phyloP scores from a whole-genome alignment of 164 flowering plant genomes.

The Vitis amurensis region DNA sequence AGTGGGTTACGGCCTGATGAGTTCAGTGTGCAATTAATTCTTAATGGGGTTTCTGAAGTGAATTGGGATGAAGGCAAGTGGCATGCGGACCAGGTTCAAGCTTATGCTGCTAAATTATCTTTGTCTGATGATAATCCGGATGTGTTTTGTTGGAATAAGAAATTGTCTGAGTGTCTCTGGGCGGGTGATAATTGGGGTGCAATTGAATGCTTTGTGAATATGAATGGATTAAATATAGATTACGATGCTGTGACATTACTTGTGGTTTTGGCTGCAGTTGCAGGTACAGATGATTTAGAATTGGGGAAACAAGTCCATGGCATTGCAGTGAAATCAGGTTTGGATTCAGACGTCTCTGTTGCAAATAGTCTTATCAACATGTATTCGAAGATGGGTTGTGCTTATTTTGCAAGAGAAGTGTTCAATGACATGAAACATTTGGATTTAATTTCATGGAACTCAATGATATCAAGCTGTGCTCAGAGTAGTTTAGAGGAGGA shows the following conservation, averaged over 20 bases:
- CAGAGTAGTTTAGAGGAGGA: conserved; percentile 35
- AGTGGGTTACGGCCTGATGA: conserved; percentile 44
- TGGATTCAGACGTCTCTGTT: conserved; percentile 28
- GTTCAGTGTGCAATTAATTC: conserved; percentile 27
- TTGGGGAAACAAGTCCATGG: conserved; percentile 52
- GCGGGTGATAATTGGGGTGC: conserved; percentile 28
- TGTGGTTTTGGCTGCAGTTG: conserved; percentile 35
- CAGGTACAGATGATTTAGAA: conserved; percentile 19
- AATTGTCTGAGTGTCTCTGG: conserved; percentile 32
- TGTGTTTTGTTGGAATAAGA: conserved; percentile 43
- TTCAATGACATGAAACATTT: conserved; percentile 38
- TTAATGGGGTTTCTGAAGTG: conserved; percentile 25
- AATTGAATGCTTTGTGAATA: conserved; percentile 36
- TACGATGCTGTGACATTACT: conserved; percentile 44
- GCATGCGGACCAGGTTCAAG: conserved; percentile 39
- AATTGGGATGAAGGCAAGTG: conserved; percentile 16
- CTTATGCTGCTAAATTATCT: conserved; percentile 38
- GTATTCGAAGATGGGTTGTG: conserved; percentile 41
- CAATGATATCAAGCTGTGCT: conserved; percentile 47
- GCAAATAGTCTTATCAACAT: conserved; percentile 53
- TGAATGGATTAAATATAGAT: conserved; percentile 26
- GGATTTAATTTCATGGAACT: conserved; percentile 65
- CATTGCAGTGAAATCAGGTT: conserved; percentile 35
- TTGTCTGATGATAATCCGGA: conserved; percentile 21
- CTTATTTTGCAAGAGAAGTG: conserved; percentile 26